phyloP scores from a whole-genome alignment of 1,284 basidiomycete genomes.

The Cystobasidiaceae sp. region DNA sequence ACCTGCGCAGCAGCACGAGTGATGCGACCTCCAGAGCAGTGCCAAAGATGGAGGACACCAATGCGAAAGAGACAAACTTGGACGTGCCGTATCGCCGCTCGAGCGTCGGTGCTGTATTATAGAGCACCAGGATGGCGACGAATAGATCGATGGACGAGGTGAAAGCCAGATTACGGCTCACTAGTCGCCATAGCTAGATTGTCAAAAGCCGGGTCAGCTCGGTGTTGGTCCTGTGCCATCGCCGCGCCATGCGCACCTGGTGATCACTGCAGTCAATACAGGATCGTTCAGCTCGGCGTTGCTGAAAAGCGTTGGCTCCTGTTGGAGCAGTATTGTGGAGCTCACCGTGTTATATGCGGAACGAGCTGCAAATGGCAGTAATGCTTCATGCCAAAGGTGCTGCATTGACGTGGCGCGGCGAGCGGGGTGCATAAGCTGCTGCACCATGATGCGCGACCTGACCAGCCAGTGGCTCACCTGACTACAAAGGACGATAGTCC shows the following conservation, averaged over 20 bases:
- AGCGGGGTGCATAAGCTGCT: no score
- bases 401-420: background rate
- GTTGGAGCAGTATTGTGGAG: background rate
- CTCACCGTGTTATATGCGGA: constrained; percentile 46
- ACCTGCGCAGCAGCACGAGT: constrained; percentile 59
- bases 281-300: no score
- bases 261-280: constrained; percentile 41
- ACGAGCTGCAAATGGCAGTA: constrained; percentile 69
- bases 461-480: constrained; percentile 56
- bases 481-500: constrained; percentile 65
- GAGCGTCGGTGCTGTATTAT: constrained; percentile 64
- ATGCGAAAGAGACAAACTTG: constrained; percentile 80
- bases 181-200: constrained; percentile 78
- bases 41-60: constrained; percentile 61
- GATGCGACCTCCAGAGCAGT: constrained; percentile 62
- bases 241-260: constrained; percentile 47
- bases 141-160: constrained; percentile 80
- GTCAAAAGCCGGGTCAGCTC: background rate
- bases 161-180: constrained; percentile 69
- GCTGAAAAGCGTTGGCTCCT: no score
- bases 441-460: no score
- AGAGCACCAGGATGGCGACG: constrained; percentile 67
- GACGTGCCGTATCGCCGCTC: constrained; percentile 79
- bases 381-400: constrained; percentile 69
- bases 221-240: background rate